Conservation (phyloP, 129 eudicot genomes). For the Flaveria sonorensis region DNA sequence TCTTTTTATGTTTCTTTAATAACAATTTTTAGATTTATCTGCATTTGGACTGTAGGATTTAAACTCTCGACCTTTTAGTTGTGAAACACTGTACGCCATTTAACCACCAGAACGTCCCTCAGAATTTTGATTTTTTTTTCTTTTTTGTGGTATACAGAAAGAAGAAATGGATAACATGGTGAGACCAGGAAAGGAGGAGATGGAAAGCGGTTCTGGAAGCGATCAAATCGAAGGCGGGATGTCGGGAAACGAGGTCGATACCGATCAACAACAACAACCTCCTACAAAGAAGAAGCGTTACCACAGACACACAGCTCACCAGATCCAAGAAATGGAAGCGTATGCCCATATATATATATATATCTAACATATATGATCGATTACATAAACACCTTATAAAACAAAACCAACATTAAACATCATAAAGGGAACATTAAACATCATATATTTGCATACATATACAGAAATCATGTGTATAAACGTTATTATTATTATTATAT, state of each 20-base stretch:
- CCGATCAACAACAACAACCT: slow-evolving; percentile 46
- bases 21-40: not conserved
- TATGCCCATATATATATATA: slow-evolving; percentile 14
- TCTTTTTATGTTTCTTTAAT: not conserved
- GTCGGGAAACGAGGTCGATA: slow-evolving; percentile 55
- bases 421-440: not conserved
- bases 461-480: not conserved
- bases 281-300: slow-evolving; percentile 54
- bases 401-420: not conserved
- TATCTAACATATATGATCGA: not conserved
- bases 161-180: slow-evolving; percentile 55
- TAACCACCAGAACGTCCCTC: too few relatives aligned
- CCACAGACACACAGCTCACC: slow-evolving; percentile 67
- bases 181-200: slow-evolving; percentile 66
- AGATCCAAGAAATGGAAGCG: slow-evolving; percentile 80
- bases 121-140: too few relatives aligned
- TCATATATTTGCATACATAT: not conserved
- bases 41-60: too few relatives aligned
- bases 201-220: slow-evolving; percentile 75
- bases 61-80: too few relatives aligned
- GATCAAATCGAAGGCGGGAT: slow-evolving; percentile 73
- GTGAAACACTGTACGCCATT: too few relatives aligned
- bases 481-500: not conserved
- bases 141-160: slow-evolving; percentile 38
- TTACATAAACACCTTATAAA: not conserved